Evolutionary conservation across 2,329 filamentous ascomycete species (phyloP), one percentile per base, ranked within the genome.

Genomic region (Botryotinia convoluta): DNA sequence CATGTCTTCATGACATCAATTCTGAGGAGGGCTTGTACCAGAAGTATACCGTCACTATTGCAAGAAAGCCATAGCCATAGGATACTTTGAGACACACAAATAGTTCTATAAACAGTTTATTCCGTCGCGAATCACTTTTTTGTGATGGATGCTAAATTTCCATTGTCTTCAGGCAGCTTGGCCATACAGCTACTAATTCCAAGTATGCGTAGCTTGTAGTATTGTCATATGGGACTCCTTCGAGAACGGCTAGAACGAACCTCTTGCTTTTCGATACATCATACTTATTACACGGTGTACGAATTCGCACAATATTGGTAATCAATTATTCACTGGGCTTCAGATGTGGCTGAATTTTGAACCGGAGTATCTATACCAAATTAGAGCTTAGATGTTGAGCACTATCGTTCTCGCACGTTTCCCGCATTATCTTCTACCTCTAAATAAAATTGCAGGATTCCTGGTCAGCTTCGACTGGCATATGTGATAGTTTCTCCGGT

Each of bases 1-100:
- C 42, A 42, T 72, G 61, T 68, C 62, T 72, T 68, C 70, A 32
- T 45, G 63, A 67, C 39, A 57, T 72, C 29, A 45, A 42, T 37
- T 72, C 62, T 22, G 62, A 68, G 37, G 61, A 67, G n/a, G 70
- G 70, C 44, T 59, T 72, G 22, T 42, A 72, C 35, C 62, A 72
- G 54, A 72, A 60, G 29, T 72, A 72, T 39, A 72, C 70, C 12
- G 39, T 72, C 48, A 72, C 70, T 44, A 48, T 72, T 60, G 70
- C 70, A 45, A 72, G 70, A 20, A 72, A 68, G 16, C 12, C 51
- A 26, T 72, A 67, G 51, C 4, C 22, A 4, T 7, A 39, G 32
- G 45, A 3, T 57, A 6, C 16, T 42, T 32, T 9, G 4, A 20
- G 26, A 16, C 26, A 8, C 5, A 42, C 9, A 42, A 29, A 18